Evolutionary conservation across 2,329 filamentous ascomycete species (phyloP), one percentile per base, ranked within the genome.

Genomic region (Alternaria panax): DNA sequence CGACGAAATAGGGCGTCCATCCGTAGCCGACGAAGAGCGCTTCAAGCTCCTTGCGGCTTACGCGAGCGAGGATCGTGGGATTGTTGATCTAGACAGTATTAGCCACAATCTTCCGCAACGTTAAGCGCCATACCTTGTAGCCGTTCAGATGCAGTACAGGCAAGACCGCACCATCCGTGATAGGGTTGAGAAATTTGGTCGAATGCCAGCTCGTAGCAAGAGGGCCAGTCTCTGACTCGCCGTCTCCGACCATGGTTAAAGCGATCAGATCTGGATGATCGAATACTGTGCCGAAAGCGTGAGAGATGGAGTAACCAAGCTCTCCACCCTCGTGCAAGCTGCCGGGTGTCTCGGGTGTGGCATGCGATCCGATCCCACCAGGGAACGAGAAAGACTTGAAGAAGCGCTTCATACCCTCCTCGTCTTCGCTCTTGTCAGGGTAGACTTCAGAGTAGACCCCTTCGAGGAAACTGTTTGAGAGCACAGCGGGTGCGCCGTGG

Each of bases 301-400:
- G 90, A 0, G 90, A 92, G 65, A 93, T 84, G 8, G 90, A 89
- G 76, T 93, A 93, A n/a, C 91, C 91, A 22, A 93, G 85, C 78
- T 93, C 91, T 62, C 91, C 91, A 71, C 91, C 91, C 75, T 93
- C 91, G 74, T 93, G 91, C 63, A 92, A 83, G 71, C 87, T 90
- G 46, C 90, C 90, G 0, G 91, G 90, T 0, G 90, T 92, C 79
- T 93, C 90, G 1, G 90, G 90, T 1, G 90, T 93, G 55, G 90
- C 90, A 74, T 93, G 91, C 20, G 88, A 91, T 54, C 90, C 90
- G 69, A 92, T 89, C 54, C 91, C 91, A 18, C 91, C 90, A 0
- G 91, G 91, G 78, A 93, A 93, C 1, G 90, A 92, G 80, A 93
- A 93, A 65, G 90, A 87, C 80, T 92, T 92, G 86, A 93, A 92